A percentile compares a stretch with the other conserved stretches of the same genome.
These are phyloP conservation scores for Daldinia childiae DNA, from an alignment of 495 filamentous ascomycete species.

Conservation along the genomic window DNA sequence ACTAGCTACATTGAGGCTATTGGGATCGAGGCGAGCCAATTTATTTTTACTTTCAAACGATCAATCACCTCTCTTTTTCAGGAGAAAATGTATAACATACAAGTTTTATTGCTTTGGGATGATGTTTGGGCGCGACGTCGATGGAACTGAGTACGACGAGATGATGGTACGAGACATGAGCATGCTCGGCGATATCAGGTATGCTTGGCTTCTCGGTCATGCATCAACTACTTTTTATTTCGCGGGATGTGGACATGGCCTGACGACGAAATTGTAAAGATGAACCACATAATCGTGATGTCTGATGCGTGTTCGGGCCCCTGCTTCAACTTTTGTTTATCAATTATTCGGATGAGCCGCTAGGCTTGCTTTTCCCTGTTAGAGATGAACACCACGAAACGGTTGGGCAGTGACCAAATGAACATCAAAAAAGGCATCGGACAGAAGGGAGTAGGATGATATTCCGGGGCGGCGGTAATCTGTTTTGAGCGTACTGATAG, in stretches of 20 bases:
- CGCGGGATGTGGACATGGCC: slow-evolving; percentile 3
- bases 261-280: slow-evolving; percentile 26
- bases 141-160: slow-evolving; percentile 30
- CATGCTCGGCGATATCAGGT: slow-evolving; percentile 12
- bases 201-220: slow-evolving; percentile 19
- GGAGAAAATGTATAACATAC: slow-evolving; percentile 39
- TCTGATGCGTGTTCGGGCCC: neutral
- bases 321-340: neutral
- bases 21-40: neutral
- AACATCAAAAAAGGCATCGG: slow-evolving; percentile 25
- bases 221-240: slow-evolving; percentile 11
- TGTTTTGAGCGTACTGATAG: slow-evolving; percentile 38
- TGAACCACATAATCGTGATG: slow-evolving; percentile 2
- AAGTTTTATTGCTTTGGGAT: slow-evolving; percentile 25
- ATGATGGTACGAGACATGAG: slow-evolving; percentile 39
- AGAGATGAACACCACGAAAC: slow-evolving; percentile 13
- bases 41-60: slow-evolving; percentile 20
- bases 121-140: slow-evolving; percentile 14
- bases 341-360: neutral
- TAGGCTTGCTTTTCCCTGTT: slow-evolving; percentile 1
- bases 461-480: slow-evolving; percentile 36
- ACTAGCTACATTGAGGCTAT: neutral
- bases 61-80: slow-evolving; percentile 36
- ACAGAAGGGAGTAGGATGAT: slow-evolving; percentile 26
- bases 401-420: slow-evolving; percentile 18